phyloP scores from a whole-genome alignment of 306 rosid genomes.

The Quercus agrifolia region DNA sequence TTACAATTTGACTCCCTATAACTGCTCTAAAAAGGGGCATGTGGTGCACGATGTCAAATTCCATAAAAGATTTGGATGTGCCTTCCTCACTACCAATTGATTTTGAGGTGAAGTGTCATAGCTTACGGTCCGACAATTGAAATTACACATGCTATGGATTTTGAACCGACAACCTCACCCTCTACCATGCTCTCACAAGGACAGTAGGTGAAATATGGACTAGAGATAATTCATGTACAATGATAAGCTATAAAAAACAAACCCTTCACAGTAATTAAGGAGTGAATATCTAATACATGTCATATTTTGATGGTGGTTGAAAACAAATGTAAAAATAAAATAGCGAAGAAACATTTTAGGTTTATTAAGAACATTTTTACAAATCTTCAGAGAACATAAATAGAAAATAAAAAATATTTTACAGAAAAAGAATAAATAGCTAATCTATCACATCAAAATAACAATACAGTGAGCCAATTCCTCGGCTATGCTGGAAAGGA shows the following conservation, averaged over 20 bases:
- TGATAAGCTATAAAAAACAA: neutral
- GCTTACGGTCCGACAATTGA: rapidly evolving
- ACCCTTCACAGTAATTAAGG: neutral
- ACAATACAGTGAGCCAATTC: neutral
- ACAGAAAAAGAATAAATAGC: neutral
- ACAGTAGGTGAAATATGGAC: too few species aligned
- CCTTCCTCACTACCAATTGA: too few species aligned
- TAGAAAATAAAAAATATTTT: neutral
- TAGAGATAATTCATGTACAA: too few species aligned
- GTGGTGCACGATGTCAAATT: too few species aligned
- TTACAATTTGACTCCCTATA: too few species aligned
- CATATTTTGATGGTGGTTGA: neutral
- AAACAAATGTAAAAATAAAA: neutral
- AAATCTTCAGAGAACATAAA: too few species aligned
- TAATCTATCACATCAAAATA: neutral
- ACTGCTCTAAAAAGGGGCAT: too few species aligned
- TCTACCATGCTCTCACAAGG: too few species aligned
- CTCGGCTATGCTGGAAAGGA: neutral
- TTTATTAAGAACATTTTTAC: neutral
- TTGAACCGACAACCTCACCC: too few species aligned
- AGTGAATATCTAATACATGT: neutral
- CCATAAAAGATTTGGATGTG: too few species aligned
- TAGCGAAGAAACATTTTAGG: neutral
- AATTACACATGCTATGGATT: too few species aligned
- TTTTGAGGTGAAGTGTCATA: too few species aligned